Evolutionary conservation across 2,329 filamentous ascomycete genomes (phyloP).

Genomic region (Fusarium transvaalense): DNA sequence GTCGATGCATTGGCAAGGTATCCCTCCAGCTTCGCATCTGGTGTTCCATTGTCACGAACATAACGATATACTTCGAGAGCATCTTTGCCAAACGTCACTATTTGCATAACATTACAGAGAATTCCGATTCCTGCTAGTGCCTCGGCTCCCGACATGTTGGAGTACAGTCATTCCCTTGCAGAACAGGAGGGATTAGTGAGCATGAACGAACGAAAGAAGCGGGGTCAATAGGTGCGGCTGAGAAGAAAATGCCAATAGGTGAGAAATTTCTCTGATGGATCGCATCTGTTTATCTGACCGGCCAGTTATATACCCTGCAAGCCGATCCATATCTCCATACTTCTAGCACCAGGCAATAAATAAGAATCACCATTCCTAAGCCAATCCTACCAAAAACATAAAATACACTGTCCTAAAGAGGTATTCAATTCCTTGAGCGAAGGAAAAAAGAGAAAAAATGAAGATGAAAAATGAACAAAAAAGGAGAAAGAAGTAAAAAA

Average conservation of each 20-base stretch:
- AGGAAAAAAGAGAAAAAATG: too few species aligned
- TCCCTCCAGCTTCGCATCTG: background rate
- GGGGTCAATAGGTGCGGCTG: background rate
- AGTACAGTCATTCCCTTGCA: rapidly evolving
- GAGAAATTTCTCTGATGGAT: background rate
- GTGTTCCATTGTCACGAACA: background rate
- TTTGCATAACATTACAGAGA: conserved; percentile 3
- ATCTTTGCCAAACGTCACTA: background rate
- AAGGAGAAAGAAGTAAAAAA: too few species aligned
- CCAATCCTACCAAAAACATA: too few species aligned
- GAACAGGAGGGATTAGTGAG: background rate
- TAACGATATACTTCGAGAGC: background rate
- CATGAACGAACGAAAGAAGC: background rate
- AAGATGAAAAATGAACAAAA: too few species aligned
- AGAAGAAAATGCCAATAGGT: background rate
- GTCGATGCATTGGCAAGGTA: background rate
- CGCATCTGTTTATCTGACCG: background rate
- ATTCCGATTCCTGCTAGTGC: background rate
- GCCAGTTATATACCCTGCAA: background rate
- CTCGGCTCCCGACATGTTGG: background rate
- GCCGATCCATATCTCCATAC: background rate
- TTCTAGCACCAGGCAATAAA: background rate
- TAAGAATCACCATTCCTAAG: too few species aligned
- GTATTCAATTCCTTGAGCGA: too few species aligned
- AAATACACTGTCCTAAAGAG: too few species aligned